A percentile compares a stretch with the other conserved stretches of the same genome.
Conservation (phyloP, 345 rosid species). For the Eucalyptus marginata region DNA sequence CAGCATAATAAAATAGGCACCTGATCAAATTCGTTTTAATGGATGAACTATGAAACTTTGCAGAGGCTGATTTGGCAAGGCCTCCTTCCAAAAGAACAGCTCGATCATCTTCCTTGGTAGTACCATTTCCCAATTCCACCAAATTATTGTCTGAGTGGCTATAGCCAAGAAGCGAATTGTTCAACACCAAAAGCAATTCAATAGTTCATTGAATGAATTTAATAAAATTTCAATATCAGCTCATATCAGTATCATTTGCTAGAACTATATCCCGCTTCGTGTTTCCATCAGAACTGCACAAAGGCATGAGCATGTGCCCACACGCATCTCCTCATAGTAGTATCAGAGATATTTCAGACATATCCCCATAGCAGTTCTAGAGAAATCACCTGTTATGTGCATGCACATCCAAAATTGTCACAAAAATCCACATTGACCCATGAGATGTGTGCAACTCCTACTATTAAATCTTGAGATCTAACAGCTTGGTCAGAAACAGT, state of each 20-base stretch:
- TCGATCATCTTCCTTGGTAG: constrained; percentile 69
- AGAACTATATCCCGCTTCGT: not conserved
- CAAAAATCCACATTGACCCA: not conserved
- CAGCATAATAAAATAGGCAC: constrained; percentile 27
- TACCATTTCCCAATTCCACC: constrained; percentile 55
- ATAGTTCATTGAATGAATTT: not conserved
- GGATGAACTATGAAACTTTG: constrained; percentile 47
- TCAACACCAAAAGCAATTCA: not conserved
- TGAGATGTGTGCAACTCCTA: not conserved
- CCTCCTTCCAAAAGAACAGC: constrained; percentile 93
- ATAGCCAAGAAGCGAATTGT: constrained; percentile 9
- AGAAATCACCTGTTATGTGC: not conserved
- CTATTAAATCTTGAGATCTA: not conserved
- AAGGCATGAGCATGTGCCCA: not conserved
- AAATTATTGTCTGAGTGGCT: constrained; percentile 91
- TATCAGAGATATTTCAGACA: not conserved
- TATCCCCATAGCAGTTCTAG: not conserved
- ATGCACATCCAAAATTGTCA: not conserved
- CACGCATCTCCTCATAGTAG: not conserved
- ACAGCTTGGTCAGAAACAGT: not conserved
- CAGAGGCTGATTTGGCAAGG: constrained; percentile 64
- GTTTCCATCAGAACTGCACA: not conserved
- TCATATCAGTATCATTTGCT: not conserved
- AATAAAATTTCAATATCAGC: not conserved
- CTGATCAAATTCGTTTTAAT: constrained; percentile 67